These are phyloP conservation scores for Sordariomycetes sp. DNA, from an alignment of 2,329 filamentous ascomycete genomes.

Conservation along the genomic window DNA sequence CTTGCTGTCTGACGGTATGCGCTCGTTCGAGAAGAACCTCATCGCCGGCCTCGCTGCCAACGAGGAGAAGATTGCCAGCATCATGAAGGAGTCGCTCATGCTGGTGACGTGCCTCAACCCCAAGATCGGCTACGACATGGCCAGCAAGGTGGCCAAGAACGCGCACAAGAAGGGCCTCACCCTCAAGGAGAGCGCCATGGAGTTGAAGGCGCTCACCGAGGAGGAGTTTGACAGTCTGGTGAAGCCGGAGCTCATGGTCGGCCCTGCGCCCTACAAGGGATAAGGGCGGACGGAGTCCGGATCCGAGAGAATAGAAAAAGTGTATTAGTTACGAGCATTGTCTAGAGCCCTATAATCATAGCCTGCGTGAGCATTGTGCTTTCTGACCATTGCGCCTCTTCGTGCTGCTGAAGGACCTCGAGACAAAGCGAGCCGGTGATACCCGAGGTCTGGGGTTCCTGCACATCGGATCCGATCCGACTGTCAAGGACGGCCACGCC, in stretches of 20 bases:
- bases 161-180: slow-evolving; percentile 97
- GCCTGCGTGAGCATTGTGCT: no score
- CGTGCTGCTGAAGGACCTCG: no score
- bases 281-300: no score
- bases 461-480: no score
- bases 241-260: slow-evolving; percentile 89
- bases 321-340: no score
- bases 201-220: slow-evolving; percentile 79
- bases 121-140: slow-evolving; percentile 96
- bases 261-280: slow-evolving; percentile 56
- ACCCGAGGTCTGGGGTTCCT: no score
- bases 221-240: slow-evolving; percentile 89
- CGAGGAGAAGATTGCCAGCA: slow-evolving; percentile 79
- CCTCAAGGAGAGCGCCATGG: slow-evolving; percentile 87
- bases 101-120: slow-evolving; percentile 96
- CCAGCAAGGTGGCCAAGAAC: slow-evolving; percentile 94
- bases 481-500: no score
- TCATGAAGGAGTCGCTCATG: slow-evolving; percentile 98
- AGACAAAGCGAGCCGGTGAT: no score
- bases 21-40: slow-evolving; percentile 89
- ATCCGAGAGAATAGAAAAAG: no score
- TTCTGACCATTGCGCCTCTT: no score
- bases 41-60: slow-evolving; percentile 84
- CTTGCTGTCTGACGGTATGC: slow-evolving; percentile 86
- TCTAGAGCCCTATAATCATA: no score